Base-by-base conservation (phyloP, 2,329 filamentous ascomycete species). In the Chalara sp. region DNA sequence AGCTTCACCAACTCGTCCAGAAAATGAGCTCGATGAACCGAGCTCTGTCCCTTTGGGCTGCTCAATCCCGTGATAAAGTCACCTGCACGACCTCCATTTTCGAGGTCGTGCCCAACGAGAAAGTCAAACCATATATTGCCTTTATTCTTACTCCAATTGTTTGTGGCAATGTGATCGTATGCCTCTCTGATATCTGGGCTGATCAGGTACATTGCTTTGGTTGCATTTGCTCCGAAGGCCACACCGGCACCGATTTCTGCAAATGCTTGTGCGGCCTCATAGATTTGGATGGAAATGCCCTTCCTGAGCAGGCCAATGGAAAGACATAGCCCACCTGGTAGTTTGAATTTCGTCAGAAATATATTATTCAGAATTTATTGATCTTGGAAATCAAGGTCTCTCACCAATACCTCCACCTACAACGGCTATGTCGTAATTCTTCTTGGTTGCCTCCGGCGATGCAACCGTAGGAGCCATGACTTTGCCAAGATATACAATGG, bases 1-100 rank as follows among this genome's bases (percentile, higher is more conserved):
- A 70, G 49, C 32, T 68, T 65, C 1, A 65, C 61, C 21, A 66
- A 35, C 13, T 59, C 55, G 48, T 66, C 61, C 11, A 66, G 49
- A 47, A 65, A 65, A 51, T 63, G 63, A 2, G 64, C 63, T 29
- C 63, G 44, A 49, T 65, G 64, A 32, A 63, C 59, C 47, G 53
- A 57, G 40, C 49, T 53, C 40, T 64, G 62, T 6, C 61, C 63
- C 33, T 55, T 42, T 32, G 58, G 13, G 10, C 13, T 10, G 10
- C 10, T 52, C 10, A 57, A 53, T 1, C 57, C 57, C n/a, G 56
- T 44, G 10, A 59, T 56, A 37, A 54, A 39, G 6, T 60, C 53
- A 29, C 61, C 40, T 12, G 47, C 45, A 1, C 47, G 29, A 2
- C 57, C 56, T 30, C 63, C 60, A 28, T 53, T 58, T n/a, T 53